These are phyloP conservation scores for Chlorella variabilis DNA, from an alignment of 163 green algal species.

Conservation along the genomic window DNA sequence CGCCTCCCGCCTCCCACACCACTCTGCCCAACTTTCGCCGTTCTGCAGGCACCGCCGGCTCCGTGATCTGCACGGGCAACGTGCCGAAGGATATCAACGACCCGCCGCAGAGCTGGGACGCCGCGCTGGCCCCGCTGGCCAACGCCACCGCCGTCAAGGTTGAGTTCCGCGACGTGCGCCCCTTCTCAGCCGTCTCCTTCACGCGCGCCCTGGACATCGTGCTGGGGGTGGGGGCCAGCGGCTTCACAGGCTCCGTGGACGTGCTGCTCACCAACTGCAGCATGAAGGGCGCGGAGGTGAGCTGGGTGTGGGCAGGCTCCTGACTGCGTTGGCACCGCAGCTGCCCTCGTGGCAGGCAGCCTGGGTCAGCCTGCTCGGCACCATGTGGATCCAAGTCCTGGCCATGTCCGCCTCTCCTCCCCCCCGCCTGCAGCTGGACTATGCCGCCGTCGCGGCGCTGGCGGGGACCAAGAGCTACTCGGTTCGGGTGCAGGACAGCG, in stretches of 20 bases:
- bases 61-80: background rate
- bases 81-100: background rate
- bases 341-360: no score
- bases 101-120: background rate
- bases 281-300: slow-evolving; percentile 8
- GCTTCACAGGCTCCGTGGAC: background rate
- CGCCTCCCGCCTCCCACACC: no score
- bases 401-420: no score
- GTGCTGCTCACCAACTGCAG: slow-evolving; percentile 1
- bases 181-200: background rate
- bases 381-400: no score
- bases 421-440: slow-evolving; percentile 8
- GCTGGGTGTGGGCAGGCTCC: background rate
- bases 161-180: background rate
- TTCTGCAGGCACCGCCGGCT: background rate
- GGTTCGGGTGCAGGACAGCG: background rate
- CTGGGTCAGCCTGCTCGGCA: no score
- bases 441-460: background rate
- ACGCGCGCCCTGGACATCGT: background rate
- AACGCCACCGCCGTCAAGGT: slow-evolving; percentile 1
- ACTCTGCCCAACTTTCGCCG: no score
- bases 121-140: background rate
- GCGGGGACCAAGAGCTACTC: background rate
- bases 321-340: no score
- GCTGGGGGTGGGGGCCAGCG: background rate